Evolutionary conservation across 1,284 basidiomycete species (phyloP).

Genomic region (Pseudozyma thailandica): DNA sequence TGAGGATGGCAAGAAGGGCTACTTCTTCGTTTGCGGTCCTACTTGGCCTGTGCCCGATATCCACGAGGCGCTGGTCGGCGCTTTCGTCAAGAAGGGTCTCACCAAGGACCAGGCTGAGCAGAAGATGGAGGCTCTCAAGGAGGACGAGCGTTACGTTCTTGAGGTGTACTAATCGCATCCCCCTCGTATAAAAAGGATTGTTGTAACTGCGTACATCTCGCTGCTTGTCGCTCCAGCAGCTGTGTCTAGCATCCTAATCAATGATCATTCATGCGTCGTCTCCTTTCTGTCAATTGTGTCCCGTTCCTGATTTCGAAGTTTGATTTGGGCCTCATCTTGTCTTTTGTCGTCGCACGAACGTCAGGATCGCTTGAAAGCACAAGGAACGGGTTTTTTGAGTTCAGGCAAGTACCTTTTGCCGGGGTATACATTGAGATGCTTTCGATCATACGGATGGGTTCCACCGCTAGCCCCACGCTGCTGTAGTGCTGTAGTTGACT

Average conservation of each 20-base stretch:
- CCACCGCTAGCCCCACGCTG: constrained; percentile 59
- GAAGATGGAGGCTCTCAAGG: constrained; percentile 90
- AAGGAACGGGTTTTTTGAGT: no score
- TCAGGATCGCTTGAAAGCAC: no score
- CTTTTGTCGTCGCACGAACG: no score
- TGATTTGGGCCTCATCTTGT: no score
- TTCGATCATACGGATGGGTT: neutral
- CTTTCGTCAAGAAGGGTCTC: constrained; percentile 78
- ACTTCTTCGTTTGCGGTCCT: constrained; percentile 96
- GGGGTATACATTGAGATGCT: constrained; percentile 22
- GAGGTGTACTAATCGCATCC: constrained; percentile 75
- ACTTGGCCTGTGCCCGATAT: constrained; percentile 99
- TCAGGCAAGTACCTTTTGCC: constrained; percentile 1
- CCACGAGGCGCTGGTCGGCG: constrained; percentile 86
- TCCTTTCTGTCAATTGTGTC: no score
- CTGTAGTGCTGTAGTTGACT: constrained; percentile 66
- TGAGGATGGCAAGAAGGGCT: constrained; percentile 68
- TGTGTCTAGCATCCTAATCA: no score
- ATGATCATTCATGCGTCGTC: no score
- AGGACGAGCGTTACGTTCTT: constrained; percentile 95
- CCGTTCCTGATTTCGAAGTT: no score
- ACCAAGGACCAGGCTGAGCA: constrained; percentile 78
- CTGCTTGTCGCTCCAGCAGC: no score
- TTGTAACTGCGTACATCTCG: no score
- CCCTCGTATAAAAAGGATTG: no score